Evolutionary conservation across 106 monocot species (phyloP).

Genomic region (Triglochin maritima): DNA sequence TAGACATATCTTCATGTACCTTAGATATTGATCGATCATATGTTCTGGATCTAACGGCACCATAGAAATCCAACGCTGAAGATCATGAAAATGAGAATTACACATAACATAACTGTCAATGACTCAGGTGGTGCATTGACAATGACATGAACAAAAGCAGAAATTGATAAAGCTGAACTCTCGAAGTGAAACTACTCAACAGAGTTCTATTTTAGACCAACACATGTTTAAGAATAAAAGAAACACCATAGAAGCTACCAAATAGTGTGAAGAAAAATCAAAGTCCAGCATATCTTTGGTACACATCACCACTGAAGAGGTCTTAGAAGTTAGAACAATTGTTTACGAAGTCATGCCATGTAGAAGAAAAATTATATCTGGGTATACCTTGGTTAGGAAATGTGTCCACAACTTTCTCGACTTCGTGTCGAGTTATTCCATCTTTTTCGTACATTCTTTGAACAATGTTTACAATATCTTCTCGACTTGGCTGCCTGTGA

Average conservation of each 20-base stretch:
- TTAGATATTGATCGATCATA: constrained; percentile 69
- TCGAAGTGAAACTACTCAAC: no score
- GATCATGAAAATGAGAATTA: not conserved
- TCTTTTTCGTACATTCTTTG: constrained; percentile 76
- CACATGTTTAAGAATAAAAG: no score
- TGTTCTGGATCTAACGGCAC: constrained; percentile 76
- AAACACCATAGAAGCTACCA: no score
- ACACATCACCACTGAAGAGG: no score
- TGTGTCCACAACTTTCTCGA: constrained; percentile 47
- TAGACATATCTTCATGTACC: constrained; percentile 21
- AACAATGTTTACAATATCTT: constrained; percentile 85
- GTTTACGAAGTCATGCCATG: not conserved
- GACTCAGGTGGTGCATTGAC: no score
- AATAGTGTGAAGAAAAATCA: no score
- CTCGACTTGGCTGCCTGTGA: constrained; percentile 60
- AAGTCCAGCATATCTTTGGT: no score
- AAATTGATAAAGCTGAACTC: no score
- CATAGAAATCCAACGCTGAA: constrained; percentile 93
- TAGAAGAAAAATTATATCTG: not conserved
- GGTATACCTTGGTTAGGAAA: constrained; percentile 89
- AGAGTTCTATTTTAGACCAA: no score
- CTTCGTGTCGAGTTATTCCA: constrained; percentile 60
- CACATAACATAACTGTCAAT: not conserved
- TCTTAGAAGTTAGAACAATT: no score
- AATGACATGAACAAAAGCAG: no score